A percentile compares a stretch with the other conserved stretches of the same genome.
Conservation (phyloP, 1,284 basidiomycete genomes). For the Bondarzewia mesenterica region DNA sequence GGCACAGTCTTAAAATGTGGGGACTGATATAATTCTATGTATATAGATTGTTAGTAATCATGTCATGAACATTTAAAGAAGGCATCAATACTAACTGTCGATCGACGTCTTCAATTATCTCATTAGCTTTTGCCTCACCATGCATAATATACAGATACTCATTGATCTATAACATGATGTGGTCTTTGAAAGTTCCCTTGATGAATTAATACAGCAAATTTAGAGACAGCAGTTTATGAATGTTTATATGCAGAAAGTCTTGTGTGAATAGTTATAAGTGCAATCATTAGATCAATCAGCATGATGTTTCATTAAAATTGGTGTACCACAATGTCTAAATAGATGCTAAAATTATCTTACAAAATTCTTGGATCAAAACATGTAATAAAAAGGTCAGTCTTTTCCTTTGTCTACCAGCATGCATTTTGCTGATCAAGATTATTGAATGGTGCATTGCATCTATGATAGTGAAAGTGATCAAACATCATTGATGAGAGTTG, state of each 20-base stretch:
- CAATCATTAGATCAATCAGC: background rate
- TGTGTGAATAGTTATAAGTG: background rate
- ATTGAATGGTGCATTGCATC: background rate
- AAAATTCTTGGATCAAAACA: background rate
- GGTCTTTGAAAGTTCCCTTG: background rate
- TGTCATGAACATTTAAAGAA: background rate
- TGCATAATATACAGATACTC: background rate
- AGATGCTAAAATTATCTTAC: background rate
- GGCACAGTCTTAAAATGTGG: background rate
- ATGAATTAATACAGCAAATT: background rate
- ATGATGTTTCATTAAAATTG: background rate
- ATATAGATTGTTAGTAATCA: background rate
- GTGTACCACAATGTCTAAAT: background rate
- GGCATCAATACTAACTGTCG: background rate
- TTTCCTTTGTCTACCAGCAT: background rate
- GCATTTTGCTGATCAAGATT: background rate
- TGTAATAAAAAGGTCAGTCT: background rate
- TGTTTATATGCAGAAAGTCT: background rate
- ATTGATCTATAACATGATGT: background rate
- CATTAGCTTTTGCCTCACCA: background rate
- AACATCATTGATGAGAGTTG: background rate
- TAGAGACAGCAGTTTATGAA: background rate
- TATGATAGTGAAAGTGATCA: background rate
- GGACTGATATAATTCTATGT: background rate
- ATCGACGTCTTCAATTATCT: background rate